Evolutionary conservation across 352 stramenopile species (phyloP).

Genomic region (Globisporangium nodosum): DNA sequence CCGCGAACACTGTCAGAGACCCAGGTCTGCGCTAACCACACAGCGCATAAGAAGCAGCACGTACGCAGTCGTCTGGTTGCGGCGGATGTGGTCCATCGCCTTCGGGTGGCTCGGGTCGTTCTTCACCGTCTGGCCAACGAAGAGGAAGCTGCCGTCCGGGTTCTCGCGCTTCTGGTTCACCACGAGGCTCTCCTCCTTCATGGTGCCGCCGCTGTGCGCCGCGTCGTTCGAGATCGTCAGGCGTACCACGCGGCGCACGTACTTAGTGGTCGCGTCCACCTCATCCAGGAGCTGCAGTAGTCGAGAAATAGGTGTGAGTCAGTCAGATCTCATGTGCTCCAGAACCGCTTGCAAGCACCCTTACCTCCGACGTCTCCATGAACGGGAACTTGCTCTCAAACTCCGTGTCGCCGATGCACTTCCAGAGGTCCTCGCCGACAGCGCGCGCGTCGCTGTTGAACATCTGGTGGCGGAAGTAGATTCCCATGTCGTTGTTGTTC

Average conservation of each 20-base stretch:
- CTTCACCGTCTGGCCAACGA: conserved; percentile 54
- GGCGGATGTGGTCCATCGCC: conserved; percentile 56
- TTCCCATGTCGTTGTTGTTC: conserved; percentile 81
- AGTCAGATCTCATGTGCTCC: background rate
- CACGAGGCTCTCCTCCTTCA: conserved; percentile 80
- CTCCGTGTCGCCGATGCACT: conserved; percentile 48
- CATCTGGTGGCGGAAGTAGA: conserved; percentile 83
- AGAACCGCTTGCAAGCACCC: background rate
- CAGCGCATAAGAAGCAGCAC: conserved; percentile 12
- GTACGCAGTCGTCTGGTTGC: conserved; percentile 75
- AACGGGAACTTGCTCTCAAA: conserved; percentile 87
- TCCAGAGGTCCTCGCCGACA: conserved; percentile 78
- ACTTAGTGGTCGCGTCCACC: conserved; percentile 72
- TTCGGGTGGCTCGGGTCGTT: conserved; percentile 73
- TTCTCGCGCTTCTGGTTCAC: conserved; percentile 80
- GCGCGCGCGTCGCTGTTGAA: conserved; percentile 69
- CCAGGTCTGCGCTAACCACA: background rate
- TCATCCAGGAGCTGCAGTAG: conserved; percentile 49
- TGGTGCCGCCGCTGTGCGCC: conserved; percentile 56
- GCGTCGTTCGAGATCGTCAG: conserved; percentile 72
- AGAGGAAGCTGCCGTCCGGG: conserved; percentile 61
- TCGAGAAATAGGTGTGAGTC: background rate
- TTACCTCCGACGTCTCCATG: conserved; percentile 56
- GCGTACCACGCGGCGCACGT: conserved; percentile 76
- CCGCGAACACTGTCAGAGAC: background rate